A percentile compares a stretch with the other conserved stretches of the same genome.
phyloP scores from a whole-genome alignment of 805 yeast genomes.

The Tetrapisispora nanseiensis region DNA sequence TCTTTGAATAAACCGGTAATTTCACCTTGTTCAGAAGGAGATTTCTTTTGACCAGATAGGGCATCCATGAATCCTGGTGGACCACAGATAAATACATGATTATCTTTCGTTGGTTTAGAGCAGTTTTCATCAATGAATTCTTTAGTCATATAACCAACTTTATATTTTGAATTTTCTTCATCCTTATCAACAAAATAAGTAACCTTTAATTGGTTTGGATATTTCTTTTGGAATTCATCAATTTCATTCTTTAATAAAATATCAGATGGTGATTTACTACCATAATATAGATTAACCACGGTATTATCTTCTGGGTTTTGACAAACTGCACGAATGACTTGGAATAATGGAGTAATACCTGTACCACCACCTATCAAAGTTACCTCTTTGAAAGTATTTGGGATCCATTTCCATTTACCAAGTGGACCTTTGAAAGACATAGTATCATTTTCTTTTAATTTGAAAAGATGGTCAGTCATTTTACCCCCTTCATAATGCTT shows the following conservation, averaged over 20 bases:
- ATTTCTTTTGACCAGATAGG: conserved; percentile 72
- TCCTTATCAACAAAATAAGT: conserved; percentile 70
- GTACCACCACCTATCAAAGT: conserved; percentile 91
- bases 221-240: conserved; percentile 43
- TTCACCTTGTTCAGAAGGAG: conserved; percentile 93
- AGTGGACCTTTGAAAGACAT: conserved; percentile 91
- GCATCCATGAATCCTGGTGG: conserved; percentile 89
- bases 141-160: conserved; percentile 68
- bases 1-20: conserved; percentile 80
- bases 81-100: conserved; percentile 84
- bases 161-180: conserved; percentile 32
- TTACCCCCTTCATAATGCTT: conserved; percentile 82
- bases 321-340: conserved; percentile 67
- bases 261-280: conserved; percentile 68
- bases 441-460: conserved; percentile 67
- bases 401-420: conserved; percentile 81
- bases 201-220: conserved; percentile 71
- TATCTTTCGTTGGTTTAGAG: conserved; percentile 58
- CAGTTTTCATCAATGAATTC: conserved; percentile 54
- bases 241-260: conserved; percentile 71
- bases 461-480: conserved; percentile 64
- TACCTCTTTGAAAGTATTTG: conserved; percentile 73
- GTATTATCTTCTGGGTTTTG: conserved; percentile 73
- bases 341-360: conserved; percentile 94
- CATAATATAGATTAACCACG: conserved; percentile 73